Base-by-base conservation (phyloP, 495 filamentous ascomycete species). In the Lentithecium fluviatile region DNA sequence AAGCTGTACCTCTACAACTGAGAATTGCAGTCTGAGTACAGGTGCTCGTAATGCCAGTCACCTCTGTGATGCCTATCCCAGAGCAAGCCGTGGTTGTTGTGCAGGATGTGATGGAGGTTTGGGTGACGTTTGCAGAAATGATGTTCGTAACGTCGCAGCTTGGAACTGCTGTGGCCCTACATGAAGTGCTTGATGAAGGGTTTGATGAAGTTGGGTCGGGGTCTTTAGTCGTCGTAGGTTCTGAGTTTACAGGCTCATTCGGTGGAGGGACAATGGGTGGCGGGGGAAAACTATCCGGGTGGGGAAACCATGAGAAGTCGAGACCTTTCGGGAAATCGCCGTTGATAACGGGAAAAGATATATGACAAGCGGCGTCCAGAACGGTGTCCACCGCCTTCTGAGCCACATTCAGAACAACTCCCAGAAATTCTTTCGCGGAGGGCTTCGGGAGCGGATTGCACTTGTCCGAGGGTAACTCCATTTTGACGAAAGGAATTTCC, bases 361-460 rank as follows among this genome's bases (percentile, higher is more conserved):
- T 20, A 37, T 55, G 52, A 26, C 52, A 55, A 10, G 52, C 52
- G 15, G 52, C 52, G 43, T 55, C 52, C 13, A 55, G 34, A 24
- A 55, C 52, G 12, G 37, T 45, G 24, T 55, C 52, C 15, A 42
- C 12, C 10, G 23, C 36, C 15, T 42, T 55, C 34, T 40, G 42
- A n/a, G 52, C 52, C 8, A 55, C 52, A 45, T 55, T 55, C 12
- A 55, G 6, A 42, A 55, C 52, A 5, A 37, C 52, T 21, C 52
- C 52, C 23, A 55, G 37, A 12, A 55, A 25, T 10, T 37, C 52
- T 19, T 45, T 20, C 15, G 19, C 6, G 17, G 23, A 42, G 6
- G 52, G 52, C 52, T 55, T 55, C 10, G 52, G 52, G 20, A 55
- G 17, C n/a, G 37, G 52, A 45, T 55, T 34, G 38, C 52, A 56